Conservation (phyloP, 345 rosid species). For the Gossypium ekmanianum region DNA sequence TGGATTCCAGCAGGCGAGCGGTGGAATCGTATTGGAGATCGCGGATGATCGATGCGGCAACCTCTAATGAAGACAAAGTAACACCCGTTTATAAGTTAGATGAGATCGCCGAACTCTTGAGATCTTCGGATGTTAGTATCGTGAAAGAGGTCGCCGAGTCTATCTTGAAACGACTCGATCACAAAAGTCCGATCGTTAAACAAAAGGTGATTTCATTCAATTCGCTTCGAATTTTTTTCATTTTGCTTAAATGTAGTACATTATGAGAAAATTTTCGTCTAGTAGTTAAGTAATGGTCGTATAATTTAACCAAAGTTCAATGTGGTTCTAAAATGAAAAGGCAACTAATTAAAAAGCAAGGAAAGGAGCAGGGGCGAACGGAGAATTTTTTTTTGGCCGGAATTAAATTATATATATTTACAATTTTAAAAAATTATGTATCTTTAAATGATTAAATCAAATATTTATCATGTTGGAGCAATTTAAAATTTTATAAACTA, state of each 20-base stretch:
- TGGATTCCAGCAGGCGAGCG: slow-evolving; percentile 99
- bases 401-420: too few relatives aligned
- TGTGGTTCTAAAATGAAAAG: not conserved
- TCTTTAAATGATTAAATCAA: too few relatives aligned
- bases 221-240: not conserved
- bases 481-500: too few relatives aligned
- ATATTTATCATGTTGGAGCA: too few relatives aligned
- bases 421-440: too few relatives aligned
- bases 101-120: slow-evolving; percentile 84
- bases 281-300: not conserved
- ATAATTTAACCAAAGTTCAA: not conserved
- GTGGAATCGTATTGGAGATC: slow-evolving; percentile 99
- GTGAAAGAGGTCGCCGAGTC: slow-evolving; percentile 87
- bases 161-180: slow-evolving; percentile 79
- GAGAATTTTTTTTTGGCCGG: too few relatives aligned
- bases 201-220: slow-evolving; percentile 59
- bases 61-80: slow-evolving; percentile 86
- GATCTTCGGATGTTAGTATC: slow-evolving; percentile 75
- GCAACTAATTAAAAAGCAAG: not conserved
- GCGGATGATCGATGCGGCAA: slow-evolving; percentile 81
- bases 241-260: not conserved
- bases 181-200: slow-evolving; percentile 86
- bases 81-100: slow-evolving; percentile 95
- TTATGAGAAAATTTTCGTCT: not conserved
- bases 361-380: too few relatives aligned